These are phyloP conservation scores for Anaeromyces robustus DNA, from an alignment of 192 early-diverging fungal species.

Conservation along the genomic window DNA sequence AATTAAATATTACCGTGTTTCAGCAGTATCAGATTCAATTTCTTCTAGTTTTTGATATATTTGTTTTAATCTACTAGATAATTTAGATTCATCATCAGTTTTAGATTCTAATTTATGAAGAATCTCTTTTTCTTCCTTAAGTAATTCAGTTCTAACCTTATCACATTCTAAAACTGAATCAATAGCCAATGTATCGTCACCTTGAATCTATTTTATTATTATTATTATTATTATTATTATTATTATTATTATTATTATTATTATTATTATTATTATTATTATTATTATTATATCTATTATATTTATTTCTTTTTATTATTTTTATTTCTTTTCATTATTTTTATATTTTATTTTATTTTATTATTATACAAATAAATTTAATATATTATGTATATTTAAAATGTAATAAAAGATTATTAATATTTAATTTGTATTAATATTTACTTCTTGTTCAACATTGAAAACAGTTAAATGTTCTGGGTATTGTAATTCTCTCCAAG, in stretches of 20 bases:
- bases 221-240: too few relatives aligned
- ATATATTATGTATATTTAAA: too few relatives aligned
- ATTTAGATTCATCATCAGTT: constrained; percentile 22
- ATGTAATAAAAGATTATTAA: too few relatives aligned
- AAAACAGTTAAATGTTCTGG: constrained; percentile 85
- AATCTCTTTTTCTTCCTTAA: constrained; percentile 60
- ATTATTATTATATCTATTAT: too few relatives aligned
- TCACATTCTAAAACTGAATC: constrained; percentile 86
- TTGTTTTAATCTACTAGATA: constrained; percentile 46
- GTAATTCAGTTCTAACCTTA: constrained; percentile 73
- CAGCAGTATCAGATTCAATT: constrained; percentile 95
- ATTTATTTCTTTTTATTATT: too few relatives aligned
- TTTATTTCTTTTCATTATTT: too few relatives aligned
- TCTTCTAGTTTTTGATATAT: constrained; percentile 75
- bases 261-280: too few relatives aligned
- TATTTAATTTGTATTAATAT: too few relatives aligned
- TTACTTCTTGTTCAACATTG: constrained; percentile 94
- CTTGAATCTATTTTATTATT: constrained; percentile 53
- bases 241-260: too few relatives aligned
- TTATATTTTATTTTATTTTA: too few relatives aligned
- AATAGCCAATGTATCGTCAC: constrained; percentile 74
- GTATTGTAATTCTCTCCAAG: constrained; percentile 69
- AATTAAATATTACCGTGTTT: constrained; percentile 39
- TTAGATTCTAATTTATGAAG: constrained; percentile 34
- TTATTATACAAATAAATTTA: too few relatives aligned